Evolutionary conservation across 768 basidiomycete species (phyloP).

Genomic region (Phaffia tasmanica): DNA sequence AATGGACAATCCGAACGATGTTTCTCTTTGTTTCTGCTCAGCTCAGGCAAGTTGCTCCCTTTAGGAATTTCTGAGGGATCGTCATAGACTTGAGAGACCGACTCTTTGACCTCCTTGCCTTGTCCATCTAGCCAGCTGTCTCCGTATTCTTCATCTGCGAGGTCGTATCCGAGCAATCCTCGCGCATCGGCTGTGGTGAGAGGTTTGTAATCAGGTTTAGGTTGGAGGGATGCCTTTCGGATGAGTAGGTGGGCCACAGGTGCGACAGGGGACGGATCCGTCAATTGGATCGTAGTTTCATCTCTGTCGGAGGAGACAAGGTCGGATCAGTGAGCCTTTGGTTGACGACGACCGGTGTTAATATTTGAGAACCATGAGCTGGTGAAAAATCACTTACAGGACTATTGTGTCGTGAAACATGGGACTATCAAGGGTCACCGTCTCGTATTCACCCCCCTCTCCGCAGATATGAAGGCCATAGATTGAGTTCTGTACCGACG

Average conservation of each 20-base stretch:
- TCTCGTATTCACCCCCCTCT: slow-evolving; percentile 97
- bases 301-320: slow-evolving; percentile 39
- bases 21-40: too few species aligned
- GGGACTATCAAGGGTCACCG: slow-evolving; percentile 77
- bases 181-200: slow-evolving; percentile 30
- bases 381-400: slow-evolving; percentile 45
- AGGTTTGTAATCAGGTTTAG: slow-evolving; percentile 42
- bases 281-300: slow-evolving; percentile 57
- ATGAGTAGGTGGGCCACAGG: slow-evolving; percentile 85
- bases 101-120: background rate
- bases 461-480: slow-evolving; percentile 93
- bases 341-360: background rate
- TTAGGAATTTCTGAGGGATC: slow-evolving; percentile 46
- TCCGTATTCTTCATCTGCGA: slow-evolving; percentile 5
- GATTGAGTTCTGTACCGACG: slow-evolving; percentile 49
- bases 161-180: slow-evolving; percentile 31
- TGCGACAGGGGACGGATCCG: slow-evolving; percentile 53
- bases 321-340: too few species aligned
- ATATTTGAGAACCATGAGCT: background rate
- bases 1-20: background rate
- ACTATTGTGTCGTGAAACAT: slow-evolving; percentile 67
- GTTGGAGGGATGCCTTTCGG: slow-evolving; percentile 52
- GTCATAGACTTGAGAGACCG: slow-evolving; percentile 28
- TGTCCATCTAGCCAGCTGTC: background rate
- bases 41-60: too few species aligned